A percentile compares a stretch with the other conserved stretches of the same genome.
phyloP scores from a whole-genome alignment of 164 flowering plant genomes.

The Aristolochia contorta region DNA sequence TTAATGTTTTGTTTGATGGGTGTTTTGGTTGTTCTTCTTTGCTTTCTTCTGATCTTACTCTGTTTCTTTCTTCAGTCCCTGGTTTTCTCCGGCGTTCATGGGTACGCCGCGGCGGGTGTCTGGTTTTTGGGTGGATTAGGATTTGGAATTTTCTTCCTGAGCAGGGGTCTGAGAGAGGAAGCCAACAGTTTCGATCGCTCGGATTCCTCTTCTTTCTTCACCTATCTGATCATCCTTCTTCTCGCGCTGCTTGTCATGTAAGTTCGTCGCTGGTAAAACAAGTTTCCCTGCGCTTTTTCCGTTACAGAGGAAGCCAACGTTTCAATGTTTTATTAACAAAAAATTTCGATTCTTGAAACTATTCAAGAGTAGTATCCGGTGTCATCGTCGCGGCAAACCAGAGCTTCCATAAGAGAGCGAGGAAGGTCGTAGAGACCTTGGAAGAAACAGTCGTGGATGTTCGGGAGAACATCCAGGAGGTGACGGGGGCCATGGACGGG shows the following conservation, averaged over 20 bases:
- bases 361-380: conserved; percentile 25
- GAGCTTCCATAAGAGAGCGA: conserved; percentile 13
- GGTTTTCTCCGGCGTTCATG: conserved; percentile 57
- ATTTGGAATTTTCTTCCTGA: conserved; percentile 24
- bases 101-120: conserved; percentile 42
- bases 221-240: conserved; percentile 25
- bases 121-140: conserved; percentile 44
- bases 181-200: conserved; percentile 10
- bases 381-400: conserved; percentile 25
- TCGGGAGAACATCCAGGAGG: conserved; percentile 15
- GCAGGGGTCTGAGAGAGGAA: conserved; percentile 16
- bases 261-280: conserved; percentile 11
- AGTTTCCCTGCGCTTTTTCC: neutral
- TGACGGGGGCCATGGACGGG: conserved; percentile 16
- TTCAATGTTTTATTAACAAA: neutral
- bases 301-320: neutral
- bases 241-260: conserved; percentile 44
- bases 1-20: neutral
- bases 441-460: conserved; percentile 22
- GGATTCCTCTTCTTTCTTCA: conserved; percentile 12
- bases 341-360: neutral
- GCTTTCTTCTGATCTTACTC: neutral
- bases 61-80: conserved; percentile 34
- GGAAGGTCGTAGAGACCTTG: conserved; percentile 23
- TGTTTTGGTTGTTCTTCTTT: neutral